Evolutionary conservation across 2,329 filamentous ascomycete species (phyloP), one percentile per base, ranked within the genome.

Genomic region (Aspergillus jensenii): DNA sequence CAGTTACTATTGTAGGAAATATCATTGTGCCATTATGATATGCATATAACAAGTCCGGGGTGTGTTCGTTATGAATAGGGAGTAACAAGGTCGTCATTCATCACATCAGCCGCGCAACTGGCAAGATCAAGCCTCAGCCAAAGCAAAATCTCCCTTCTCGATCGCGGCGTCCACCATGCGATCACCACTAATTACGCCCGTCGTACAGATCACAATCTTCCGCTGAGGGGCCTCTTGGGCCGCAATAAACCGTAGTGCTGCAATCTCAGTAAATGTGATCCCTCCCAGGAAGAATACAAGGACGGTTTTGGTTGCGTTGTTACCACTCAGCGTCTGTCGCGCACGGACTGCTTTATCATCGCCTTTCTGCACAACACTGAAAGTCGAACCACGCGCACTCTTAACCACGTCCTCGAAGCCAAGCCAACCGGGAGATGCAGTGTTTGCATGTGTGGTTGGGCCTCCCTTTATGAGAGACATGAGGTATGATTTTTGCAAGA

Each of bases 271-370:
- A 71, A 96, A 96, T 0, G 92, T 97, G 55, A 99, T 90, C 2
- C 95, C 96, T n/a, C 95, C 95, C 17, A 99, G 79, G 76, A 98
- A 98, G 66, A 98, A 96, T n/a, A 99, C 88, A 69, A 97, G 90
- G 0, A 96, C 89, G 0, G 90, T 93, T 79, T 96, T 96, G 72
- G 87, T 87, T 51, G 85, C 85, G 15, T 84, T 84, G 49, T 81
- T 86, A 0, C 92, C 91, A 47, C 91, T 90, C 40, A 99, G 79
- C 25, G 96, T 84, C 59, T 91, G 88, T 56, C 92, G 83, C 15
- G 93, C 93, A 68, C 93, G 93, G 33, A 93, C 87, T 1, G 93
- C 92, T 73, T 95, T 96, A 70, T 97, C 93, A 68, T 96, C 91
- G 2, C 93, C 93, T 68, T 91, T 93, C 71, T 99, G 95, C 43